Evolutionary conservation across 345 rosid genomes (phyloP).

Genomic region (Syzygium aromaticum): DNA sequence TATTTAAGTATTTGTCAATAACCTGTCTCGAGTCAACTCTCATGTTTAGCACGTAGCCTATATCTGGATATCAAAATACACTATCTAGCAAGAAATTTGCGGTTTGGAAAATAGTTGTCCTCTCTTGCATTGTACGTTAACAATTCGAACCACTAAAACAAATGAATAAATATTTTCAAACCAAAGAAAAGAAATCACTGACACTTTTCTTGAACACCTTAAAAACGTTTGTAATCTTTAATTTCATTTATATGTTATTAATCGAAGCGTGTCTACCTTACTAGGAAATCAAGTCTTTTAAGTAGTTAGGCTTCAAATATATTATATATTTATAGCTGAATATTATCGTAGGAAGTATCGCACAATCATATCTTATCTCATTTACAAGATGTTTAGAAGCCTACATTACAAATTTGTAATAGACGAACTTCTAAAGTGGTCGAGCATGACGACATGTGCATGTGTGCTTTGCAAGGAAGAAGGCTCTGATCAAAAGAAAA

Average conservation of each 20-base stretch:
- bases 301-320: too few species aligned
- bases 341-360: not conserved
- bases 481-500: not conserved
- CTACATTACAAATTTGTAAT: not conserved
- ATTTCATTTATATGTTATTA: not conserved
- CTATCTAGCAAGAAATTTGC: too few species aligned
- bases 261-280: not conserved
- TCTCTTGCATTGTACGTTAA: too few species aligned
- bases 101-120: too few species aligned
- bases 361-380: not conserved
- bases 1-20: not conserved
- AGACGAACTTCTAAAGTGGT: not conserved
- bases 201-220: not conserved
- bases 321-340: not conserved
- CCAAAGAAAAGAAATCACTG: not conserved
- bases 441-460: not conserved
- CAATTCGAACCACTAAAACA: not conserved
- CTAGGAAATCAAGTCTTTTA: too few species aligned
- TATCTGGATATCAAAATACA: not conserved
- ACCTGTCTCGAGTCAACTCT: not conserved
- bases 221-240: accelerated
- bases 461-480: not conserved
- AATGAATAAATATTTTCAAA: not conserved
- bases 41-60: too few species aligned
- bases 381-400: not conserved